phyloP scores from a whole-genome alignment of 2,329 filamentous ascomycete genomes.

The Neonectria sp. region DNA sequence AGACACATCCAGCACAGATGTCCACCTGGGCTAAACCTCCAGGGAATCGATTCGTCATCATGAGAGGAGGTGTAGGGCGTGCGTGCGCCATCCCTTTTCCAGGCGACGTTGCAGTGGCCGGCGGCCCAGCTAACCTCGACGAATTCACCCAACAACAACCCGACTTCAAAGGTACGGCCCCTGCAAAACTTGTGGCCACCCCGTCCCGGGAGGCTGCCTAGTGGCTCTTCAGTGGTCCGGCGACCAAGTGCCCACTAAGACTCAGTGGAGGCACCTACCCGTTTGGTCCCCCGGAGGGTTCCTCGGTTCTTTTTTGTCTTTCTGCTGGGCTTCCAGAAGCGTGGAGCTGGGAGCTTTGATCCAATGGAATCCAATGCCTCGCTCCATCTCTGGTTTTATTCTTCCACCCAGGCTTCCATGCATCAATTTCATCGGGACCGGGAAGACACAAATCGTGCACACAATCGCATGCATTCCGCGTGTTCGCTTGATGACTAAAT shows the following conservation, averaged over 20 bases:
- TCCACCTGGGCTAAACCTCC: neutral
- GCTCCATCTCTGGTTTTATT: slow-evolving; percentile 8
- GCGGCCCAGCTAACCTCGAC: neutral
- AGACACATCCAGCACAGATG: neutral
- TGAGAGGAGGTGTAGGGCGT: slow-evolving; percentile 3
- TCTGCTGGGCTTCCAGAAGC: slow-evolving; percentile 26
- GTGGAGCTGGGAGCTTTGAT: slow-evolving; percentile 6
- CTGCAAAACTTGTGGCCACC: slow-evolving; percentile 14
- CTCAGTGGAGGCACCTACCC: slow-evolving; percentile 14
- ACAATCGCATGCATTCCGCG: slow-evolving; percentile 9
- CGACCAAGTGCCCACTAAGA: slow-evolving; percentile 5
- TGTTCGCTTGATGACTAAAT: neutral
- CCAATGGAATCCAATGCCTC: too few species aligned
- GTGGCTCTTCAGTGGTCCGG: slow-evolving; percentile 16
- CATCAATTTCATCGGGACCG: slow-evolving; percentile 9
- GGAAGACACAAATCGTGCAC: slow-evolving; percentile 1
- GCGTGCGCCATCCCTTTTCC: slow-evolving; percentile 7
- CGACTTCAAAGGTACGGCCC: neutral
- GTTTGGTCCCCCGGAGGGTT: slow-evolving; percentile 13
- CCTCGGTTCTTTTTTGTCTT: slow-evolving; percentile 12
- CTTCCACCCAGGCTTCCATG: slow-evolving; percentile 31
- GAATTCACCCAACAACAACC: neutral
- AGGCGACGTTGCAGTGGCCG: slow-evolving; percentile 13
- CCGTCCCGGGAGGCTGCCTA: slow-evolving; percentile 11
- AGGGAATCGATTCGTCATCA: neutral